Evolutionary conservation across 169 alveolate genomes (phyloP).

Genomic region (Babesia ovis): DNA sequence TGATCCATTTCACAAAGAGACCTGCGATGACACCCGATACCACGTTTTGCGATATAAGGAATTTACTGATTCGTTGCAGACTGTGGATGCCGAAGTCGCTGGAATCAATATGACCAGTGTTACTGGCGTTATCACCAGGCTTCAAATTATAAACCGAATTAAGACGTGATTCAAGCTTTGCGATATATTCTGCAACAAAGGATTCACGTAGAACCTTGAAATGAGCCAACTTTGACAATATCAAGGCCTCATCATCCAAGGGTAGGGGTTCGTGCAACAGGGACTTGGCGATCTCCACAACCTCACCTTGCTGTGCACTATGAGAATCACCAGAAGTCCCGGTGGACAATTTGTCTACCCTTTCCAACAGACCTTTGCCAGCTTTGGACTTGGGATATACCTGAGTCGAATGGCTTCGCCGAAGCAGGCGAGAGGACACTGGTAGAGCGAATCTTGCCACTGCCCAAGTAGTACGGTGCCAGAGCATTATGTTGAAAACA

Average conservation of each 20-base stretch:
- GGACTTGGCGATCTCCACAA: slow-evolving; percentile 16
- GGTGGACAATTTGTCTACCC: no score
- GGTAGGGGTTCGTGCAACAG: not conserved
- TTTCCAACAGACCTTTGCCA: no score
- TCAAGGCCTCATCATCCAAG: slow-evolving; percentile 5
- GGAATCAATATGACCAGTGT: not conserved
- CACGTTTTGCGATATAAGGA: not conserved
- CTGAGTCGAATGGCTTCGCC: no score
- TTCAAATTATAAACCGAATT: not conserved
- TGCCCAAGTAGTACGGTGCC: no score
- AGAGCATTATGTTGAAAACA: no score
- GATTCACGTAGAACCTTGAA: not conserved
- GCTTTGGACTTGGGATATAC: no score
- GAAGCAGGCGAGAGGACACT: no score
- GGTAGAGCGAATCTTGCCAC: no score
- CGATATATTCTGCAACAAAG: slow-evolving; percentile 4
- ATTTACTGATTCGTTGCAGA: not conserved
- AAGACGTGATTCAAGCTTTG: slow-evolving; percentile 11
- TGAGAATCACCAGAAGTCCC: not conserved
- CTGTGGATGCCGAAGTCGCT: not conserved
- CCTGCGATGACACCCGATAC: not conserved
- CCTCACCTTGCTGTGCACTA: not conserved
- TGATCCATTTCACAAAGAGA: slow-evolving; percentile 14
- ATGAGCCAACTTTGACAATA: not conserved
- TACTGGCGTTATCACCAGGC: not conserved